phyloP scores from a whole-genome alignment of 2,329 filamentous ascomycete species.

The Huntiella abstrusa region DNA sequence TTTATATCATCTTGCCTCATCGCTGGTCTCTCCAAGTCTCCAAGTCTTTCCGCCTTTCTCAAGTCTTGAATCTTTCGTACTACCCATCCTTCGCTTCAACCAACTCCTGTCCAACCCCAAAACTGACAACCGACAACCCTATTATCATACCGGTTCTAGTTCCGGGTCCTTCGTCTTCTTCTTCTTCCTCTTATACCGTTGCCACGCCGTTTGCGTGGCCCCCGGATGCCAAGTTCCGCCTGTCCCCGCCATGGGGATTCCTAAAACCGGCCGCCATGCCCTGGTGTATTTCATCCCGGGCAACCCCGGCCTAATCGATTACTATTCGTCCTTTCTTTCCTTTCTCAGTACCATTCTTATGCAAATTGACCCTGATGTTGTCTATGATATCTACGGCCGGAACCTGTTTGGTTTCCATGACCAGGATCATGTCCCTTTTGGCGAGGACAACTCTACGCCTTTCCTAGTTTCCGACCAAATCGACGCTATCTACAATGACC shows the following conservation, averaged over 20 bases:
- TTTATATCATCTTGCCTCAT: too few relatives aligned
- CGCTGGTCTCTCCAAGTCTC: too few relatives aligned
- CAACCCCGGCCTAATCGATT: conserved; percentile 58
- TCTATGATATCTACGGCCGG: conserved; percentile 37
- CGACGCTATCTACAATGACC: conserved; percentile 21
- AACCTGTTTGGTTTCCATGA: conserved; percentile 41
- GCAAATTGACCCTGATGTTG: conserved; percentile 19
- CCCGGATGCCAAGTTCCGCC: conserved; percentile 7
- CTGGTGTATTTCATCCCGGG: conserved; percentile 58
- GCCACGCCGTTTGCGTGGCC: conserved; percentile 10
- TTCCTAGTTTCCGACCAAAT: conserved; percentile 37
- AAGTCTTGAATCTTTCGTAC: too few relatives aligned
- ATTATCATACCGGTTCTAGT: too few relatives aligned
- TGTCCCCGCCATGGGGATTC: conserved; percentile 16
- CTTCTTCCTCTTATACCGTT: background rate
- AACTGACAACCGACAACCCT: too few relatives aligned
- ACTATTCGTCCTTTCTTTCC: conserved; percentile 50
- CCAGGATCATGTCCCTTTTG: conserved; percentile 29
- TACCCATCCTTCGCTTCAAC: too few relatives aligned
- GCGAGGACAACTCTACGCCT: conserved; percentile 21
- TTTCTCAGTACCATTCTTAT: conserved; percentile 36
- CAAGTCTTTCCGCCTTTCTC: too few relatives aligned
- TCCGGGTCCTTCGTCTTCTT: too few relatives aligned
- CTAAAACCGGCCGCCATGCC: conserved; percentile 16
- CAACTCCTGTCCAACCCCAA: too few relatives aligned